Base-by-base conservation (phyloP, 495 filamentous ascomycete genomes). In the Penicillium samsonianum region DNA sequence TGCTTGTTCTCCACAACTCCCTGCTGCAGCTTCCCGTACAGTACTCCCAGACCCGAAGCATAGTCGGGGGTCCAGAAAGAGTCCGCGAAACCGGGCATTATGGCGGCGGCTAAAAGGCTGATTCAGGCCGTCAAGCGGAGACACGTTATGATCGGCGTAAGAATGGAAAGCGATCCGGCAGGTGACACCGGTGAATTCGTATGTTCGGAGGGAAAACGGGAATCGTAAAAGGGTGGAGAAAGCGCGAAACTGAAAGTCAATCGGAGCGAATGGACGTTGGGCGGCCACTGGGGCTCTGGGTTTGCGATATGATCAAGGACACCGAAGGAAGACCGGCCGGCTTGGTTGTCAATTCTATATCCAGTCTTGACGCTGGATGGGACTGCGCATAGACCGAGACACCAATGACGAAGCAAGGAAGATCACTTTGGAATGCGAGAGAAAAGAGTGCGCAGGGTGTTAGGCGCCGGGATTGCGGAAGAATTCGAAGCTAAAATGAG, bases 11-110 rank as follows among this genome's bases (percentile, higher is more conserved):
- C 95, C 67, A 91, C 83, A 41, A 91, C 87, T 51, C 94, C 95
- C 69, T 99, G 94, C 73, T 97, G 92, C 44, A 99, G 86, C 77
- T 99, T 99, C 66, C 84, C 88, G 67, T 98, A 99, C 57, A 99
- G 84, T 42, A 99, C 92, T 40, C 92, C 94, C 55, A 99, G 84
- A 35, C 94, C 92, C 73, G 88, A 88, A 62, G 92, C 90, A 75
- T 96, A 96, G 78, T 97, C 92, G 63, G 84, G 84, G 56, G 91
- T 92, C 92, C 92, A 97, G 75, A 97, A 96, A 6, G 92, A 95
- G 76, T 93, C 91, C 59, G 91, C 85, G 74, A 97, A 97, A 40
- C 88, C 84, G 60, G 89, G 87, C 90, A 93, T 93, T 66, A 56
- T 79, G 59, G 63, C 54, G 60, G 64, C 49, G 43, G 45, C 22